phyloP scores from a whole-genome alignment of 352 stramenopile genomes.

The Phytophthora europaea region DNA sequence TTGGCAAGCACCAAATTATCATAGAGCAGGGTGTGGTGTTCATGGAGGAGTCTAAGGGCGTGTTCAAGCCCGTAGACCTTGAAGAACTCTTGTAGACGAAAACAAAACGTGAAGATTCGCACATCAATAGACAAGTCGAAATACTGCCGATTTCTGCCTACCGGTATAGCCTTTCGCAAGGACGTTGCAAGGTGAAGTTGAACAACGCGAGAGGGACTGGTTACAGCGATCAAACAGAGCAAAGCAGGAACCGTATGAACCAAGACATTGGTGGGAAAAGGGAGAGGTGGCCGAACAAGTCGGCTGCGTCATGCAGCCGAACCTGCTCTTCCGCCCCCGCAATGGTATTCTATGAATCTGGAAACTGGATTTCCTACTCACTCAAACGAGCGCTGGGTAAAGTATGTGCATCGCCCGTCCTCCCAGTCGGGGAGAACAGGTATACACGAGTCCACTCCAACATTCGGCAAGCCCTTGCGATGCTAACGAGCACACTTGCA shows the following conservation, averaged over 20 bases:
- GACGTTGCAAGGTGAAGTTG: no score
- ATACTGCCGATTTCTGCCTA: not conserved
- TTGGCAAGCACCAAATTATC: slow-evolving; percentile 85
- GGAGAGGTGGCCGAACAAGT: slow-evolving; percentile 17
- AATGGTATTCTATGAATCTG: slow-evolving; percentile 37
- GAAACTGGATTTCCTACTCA: slow-evolving; percentile 33
- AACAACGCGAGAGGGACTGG: no score
- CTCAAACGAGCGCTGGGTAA: slow-evolving; percentile 10
- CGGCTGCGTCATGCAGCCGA: slow-evolving; percentile 39
- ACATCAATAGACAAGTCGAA: slow-evolving; percentile 14
- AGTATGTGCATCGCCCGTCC: slow-evolving; percentile 16
- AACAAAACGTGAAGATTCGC: not conserved
- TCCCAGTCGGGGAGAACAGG: slow-evolving; percentile 44
- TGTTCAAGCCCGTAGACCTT: slow-evolving; percentile 81
- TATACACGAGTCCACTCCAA: slow-evolving; percentile 20
- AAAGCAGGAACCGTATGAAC: no score
- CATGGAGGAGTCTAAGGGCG: slow-evolving; percentile 67
- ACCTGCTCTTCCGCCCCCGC: slow-evolving; percentile 9
- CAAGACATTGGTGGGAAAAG: slow-evolving; percentile 8
- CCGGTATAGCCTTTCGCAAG: no score
- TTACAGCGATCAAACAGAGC: no score
- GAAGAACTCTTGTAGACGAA: slow-evolving; percentile 67
- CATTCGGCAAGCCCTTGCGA: slow-evolving; percentile 19
- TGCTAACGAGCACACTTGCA: slow-evolving; percentile 9
- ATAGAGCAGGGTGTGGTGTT: slow-evolving; percentile 90